These are phyloP conservation scores for Emmonsia crescens DNA, from an alignment of 2,329 filamentous ascomycete species.

Conservation along the genomic window DNA sequence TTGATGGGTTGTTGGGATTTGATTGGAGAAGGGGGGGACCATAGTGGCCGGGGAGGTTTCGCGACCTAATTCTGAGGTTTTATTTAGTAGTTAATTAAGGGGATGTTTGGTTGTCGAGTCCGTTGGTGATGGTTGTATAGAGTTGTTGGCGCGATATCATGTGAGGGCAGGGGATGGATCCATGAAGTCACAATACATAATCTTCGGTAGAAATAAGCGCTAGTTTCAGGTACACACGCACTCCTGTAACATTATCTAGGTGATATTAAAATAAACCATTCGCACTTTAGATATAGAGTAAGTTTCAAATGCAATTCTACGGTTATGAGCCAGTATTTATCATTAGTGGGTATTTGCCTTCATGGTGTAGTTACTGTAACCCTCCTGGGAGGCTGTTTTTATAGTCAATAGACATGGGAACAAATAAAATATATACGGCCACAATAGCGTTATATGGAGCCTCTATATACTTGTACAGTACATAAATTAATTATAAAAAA, in stretches of 20 bases:
- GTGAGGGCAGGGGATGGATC: background rate
- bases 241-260: background rate
- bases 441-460: background rate
- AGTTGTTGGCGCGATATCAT: slow-evolving; percentile 1
- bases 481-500: background rate
- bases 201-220: background rate
- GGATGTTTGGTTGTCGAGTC: background rate
- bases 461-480: background rate
- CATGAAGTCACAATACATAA: background rate
- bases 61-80: background rate
- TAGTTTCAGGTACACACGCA: background rate
- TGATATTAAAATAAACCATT: background rate
- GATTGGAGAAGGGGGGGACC: slow-evolving; percentile 1
- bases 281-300: background rate
- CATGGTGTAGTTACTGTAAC: background rate
- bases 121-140: background rate
- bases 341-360: no score
- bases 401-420: background rate
- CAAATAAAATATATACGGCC: background rate
- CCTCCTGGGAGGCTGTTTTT: background rate
- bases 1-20: background rate
- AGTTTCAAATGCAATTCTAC: background rate
- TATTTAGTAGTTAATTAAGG: background rate
- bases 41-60: slow-evolving; percentile 5
- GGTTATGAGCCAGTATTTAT: background rate